Percentiles rank a stretch among this genome's conserved stretches.
Conservation (phyloP, 306 rosid species). For the Castanea sativa region DNA sequence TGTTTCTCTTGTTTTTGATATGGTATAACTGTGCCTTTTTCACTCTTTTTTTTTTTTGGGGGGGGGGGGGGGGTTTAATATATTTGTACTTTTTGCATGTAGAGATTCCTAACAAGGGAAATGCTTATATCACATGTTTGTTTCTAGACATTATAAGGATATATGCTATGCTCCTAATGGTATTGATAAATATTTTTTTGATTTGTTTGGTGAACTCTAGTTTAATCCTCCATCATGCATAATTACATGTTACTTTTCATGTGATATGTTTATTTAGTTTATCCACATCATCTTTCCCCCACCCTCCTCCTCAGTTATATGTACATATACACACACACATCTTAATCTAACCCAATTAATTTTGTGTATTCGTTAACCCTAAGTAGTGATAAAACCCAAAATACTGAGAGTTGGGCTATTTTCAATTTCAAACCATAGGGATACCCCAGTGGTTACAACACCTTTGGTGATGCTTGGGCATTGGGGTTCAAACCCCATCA, state of each 20-base stretch:
- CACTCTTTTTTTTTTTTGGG: neutral
- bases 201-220: neutral
- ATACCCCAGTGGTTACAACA: too few relatives aligned
- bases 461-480: too few relatives aligned
- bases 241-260: neutral
- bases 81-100: too few relatives aligned
- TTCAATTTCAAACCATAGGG: neutral
- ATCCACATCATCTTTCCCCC: neutral
- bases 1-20: slow-evolving; percentile 15
- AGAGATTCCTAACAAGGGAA: too few relatives aligned
- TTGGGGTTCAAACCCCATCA: too few relatives aligned
- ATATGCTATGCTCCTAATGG: neutral
- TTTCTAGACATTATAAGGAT: neutral
- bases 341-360: neutral
- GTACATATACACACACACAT: too few relatives aligned
- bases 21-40: neutral
- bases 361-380: neutral
- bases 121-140: neutral
- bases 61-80: too few relatives aligned
- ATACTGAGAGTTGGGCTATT: neutral
- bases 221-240: neutral
- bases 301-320: too few relatives aligned
- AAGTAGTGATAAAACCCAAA: neutral
- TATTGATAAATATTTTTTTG: too few relatives aligned
- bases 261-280: neutral